These are phyloP conservation scores for Globisporangium megalacanthum DNA, from an alignment of 352 stramenopile genomes.

Conservation along the genomic window DNA sequence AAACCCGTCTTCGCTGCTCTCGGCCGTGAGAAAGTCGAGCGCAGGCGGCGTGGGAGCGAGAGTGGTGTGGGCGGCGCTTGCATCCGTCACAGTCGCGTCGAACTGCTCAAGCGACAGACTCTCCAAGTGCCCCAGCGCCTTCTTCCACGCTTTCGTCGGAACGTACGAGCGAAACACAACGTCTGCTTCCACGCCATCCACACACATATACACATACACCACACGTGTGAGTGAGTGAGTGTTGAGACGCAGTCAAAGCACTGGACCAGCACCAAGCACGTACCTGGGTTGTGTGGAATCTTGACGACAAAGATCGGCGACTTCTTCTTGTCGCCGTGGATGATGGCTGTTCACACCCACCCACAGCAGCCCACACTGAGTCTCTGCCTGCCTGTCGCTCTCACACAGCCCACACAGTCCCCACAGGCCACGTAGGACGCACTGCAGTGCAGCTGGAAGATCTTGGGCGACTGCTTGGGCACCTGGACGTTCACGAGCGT, in stretches of 20 bases:
- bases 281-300: conserved; percentile 50
- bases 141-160: conserved; percentile 78
- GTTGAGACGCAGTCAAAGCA: conserved; percentile 33
- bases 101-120: conserved; percentile 49
- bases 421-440: conserved; percentile 12
- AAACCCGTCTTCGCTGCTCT: conserved; percentile 71
- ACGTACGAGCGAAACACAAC: conserved; percentile 79
- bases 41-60: not conserved
- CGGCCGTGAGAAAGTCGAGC: conserved; percentile 42
- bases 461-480: conserved; percentile 19
- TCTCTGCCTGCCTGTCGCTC: not conserved
- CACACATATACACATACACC: not conserved
- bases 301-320: conserved; percentile 74
- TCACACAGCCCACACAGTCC: not conserved
- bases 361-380: not conserved
- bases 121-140: conserved; percentile 69
- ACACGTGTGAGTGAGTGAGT: not conserved
- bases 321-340: conserved; percentile 74
- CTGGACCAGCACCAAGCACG: not conserved
- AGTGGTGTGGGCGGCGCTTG: conserved; percentile 2
- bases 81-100: conserved; percentile 20
- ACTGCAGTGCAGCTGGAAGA: conserved; percentile 52
- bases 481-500: conserved; percentile 52
- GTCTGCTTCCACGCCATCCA: conserved; percentile 19
- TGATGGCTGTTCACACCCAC: conserved; percentile 36